phyloP scores from a whole-genome alignment of 208 protist species.

The Spongospora subterranea region DNA sequence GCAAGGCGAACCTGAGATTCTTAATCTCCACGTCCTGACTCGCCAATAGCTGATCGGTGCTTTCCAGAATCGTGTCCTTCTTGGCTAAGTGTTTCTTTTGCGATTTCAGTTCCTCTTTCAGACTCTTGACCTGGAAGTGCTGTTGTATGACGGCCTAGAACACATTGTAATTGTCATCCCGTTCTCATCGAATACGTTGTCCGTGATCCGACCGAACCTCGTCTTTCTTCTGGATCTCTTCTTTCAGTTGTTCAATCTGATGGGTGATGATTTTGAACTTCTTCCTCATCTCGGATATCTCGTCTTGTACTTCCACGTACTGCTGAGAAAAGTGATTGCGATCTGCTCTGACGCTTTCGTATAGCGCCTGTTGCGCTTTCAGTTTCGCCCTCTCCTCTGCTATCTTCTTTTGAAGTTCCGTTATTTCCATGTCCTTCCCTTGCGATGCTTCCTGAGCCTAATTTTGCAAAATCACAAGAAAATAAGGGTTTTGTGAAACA shows the following conservation, averaged over 20 bases:
- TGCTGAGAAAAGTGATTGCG: constrained; percentile 94
- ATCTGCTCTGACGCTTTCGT: constrained; percentile 92
- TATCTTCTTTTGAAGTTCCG: constrained; percentile 86
- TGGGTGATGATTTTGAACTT: constrained; percentile 91
- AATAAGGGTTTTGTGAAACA: not conserved
- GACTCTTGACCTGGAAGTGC: constrained; percentile 73
- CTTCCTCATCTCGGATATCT: constrained; percentile 88
- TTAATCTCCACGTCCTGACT: constrained; percentile 65
- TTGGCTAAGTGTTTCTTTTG: constrained; percentile 78
- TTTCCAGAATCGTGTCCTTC: constrained; percentile 79
- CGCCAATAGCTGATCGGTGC: constrained; percentile 65
- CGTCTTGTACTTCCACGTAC: constrained; percentile 90
- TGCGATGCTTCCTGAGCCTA: constrained; percentile 62
- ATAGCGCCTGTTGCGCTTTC: constrained; percentile 92
- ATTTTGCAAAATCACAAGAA: not conserved
- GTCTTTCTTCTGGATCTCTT: constrained; percentile 93
- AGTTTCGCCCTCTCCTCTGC: constrained; percentile 87
- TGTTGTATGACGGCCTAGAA: constrained; percentile 70
- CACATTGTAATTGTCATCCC: constrained; percentile 13
- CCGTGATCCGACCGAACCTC: constrained; percentile 81
- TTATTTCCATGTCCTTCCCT: constrained; percentile 77
- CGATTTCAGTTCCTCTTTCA: constrained; percentile 74
- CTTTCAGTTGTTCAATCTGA: constrained; percentile 86
- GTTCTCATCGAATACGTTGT: constrained; percentile 76
- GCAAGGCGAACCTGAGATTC: constrained; percentile 70